These are phyloP conservation scores for Avena sativa DNA, from an alignment of 176 grass and related monocot genomes.

Conservation along the genomic window DNA sequence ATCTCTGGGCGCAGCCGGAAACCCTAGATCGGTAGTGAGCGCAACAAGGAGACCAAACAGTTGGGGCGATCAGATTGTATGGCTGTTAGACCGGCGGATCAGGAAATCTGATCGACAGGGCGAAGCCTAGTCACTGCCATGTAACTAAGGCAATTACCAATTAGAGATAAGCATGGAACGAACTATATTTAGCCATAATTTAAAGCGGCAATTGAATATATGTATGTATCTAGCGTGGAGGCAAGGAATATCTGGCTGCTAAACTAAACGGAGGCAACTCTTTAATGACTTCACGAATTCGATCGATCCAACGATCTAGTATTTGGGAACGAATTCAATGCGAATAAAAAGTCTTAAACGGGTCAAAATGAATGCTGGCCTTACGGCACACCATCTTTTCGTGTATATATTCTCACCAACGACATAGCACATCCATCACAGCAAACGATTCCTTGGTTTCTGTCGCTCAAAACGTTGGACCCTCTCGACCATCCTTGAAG, in stretches of 20 bases:
- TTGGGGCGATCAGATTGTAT: not conserved
- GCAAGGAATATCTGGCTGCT: not conserved
- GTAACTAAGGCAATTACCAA: not conserved
- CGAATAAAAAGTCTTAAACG: not conserved
- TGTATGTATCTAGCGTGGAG: not conserved
- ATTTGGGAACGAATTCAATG: not conserved
- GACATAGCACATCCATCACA: not conserved
- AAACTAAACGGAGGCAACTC: not conserved
- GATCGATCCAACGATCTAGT: not conserved
- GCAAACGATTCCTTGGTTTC: not conserved
- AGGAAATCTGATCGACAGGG: not conserved
- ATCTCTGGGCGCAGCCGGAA: too few relatives aligned
- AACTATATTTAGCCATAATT: not conserved
- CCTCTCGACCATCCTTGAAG: not conserved
- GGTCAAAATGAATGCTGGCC: not conserved
- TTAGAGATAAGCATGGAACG: not conserved
- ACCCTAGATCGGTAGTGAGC: too few relatives aligned
- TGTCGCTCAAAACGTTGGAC: not conserved
- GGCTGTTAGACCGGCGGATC: not conserved
- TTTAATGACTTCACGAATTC: not conserved
- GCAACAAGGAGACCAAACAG: not conserved
- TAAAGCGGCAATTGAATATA: not conserved
- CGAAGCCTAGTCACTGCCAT: not conserved
- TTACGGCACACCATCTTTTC: not conserved
- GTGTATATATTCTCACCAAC: not conserved